Evolutionary conservation across 2,329 filamentous ascomycete species (phyloP).

Genomic region (Lachnellula arida): DNA sequence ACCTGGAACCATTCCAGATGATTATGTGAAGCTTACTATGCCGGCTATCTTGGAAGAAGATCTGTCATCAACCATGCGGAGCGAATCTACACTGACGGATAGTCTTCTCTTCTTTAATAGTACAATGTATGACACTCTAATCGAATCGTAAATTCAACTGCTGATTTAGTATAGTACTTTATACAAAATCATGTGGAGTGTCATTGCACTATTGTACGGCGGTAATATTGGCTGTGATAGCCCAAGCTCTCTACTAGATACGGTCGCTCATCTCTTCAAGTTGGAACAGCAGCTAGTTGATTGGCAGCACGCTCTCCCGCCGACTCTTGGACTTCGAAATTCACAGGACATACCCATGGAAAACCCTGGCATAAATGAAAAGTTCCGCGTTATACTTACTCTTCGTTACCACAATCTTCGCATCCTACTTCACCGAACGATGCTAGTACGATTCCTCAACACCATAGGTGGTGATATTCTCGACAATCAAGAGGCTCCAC

Average conservation of each 20-base stretch:
- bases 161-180: conserved; percentile 25
- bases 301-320: conserved; percentile 36
- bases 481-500: conserved; percentile 18
- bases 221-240: conserved; percentile 39
- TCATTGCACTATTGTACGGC: conserved; percentile 40
- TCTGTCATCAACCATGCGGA: background rate
- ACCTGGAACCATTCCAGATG: conserved; percentile 42
- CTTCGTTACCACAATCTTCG: conserved; percentile 39
- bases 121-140: conserved; percentile 31
- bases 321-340: conserved; percentile 24
- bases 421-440: conserved; percentile 38
- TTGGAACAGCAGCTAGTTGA: conserved; percentile 36
- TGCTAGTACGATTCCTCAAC: conserved; percentile 37
- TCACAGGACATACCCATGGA: conserved; percentile 22
- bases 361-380: conserved; percentile 10
- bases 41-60: conserved; percentile 19
- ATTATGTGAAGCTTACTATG: conserved; percentile 38
- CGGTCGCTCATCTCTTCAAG: conserved; percentile 34
- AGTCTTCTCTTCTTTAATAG: conserved; percentile 31
- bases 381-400: conserved; percentile 40
- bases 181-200: conserved; percentile 33
- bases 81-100: too few species aligned
- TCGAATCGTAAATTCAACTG: background rate
- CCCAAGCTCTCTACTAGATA: conserved; percentile 23
- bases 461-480: conserved; percentile 5